Evolutionary conservation across 1,284 basidiomycete species (phyloP).

Genomic region (Apiotrichum porosum): DNA sequence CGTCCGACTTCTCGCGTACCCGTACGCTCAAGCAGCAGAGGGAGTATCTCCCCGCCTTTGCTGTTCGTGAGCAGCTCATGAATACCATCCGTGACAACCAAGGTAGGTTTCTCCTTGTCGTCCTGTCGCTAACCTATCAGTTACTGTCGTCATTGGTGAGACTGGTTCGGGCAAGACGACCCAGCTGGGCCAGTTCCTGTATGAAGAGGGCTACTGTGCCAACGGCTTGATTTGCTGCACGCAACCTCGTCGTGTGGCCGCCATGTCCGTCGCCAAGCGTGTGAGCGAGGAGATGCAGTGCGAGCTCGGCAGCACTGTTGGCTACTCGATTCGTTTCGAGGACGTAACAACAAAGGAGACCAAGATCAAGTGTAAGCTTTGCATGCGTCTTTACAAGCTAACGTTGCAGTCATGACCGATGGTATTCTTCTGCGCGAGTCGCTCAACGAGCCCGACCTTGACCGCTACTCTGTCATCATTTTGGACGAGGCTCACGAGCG

Average conservation of each 20-base stretch:
- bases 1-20: conserved; percentile 73
- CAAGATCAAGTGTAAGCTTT: conserved; percentile 79
- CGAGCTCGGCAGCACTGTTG: conserved; percentile 80
- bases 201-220: conserved; percentile 90
- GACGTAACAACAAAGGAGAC: conserved; percentile 90
- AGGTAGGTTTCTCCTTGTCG: conserved; percentile 63
- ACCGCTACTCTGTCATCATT: conserved; percentile 91
- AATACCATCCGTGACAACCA: conserved; percentile 90
- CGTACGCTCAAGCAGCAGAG: conserved; percentile 90
- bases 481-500: conserved; percentile 97
- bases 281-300: conserved; percentile 89
- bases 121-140: conserved; percentile 49
- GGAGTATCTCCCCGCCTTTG: conserved; percentile 96
- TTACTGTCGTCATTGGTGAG: conserved; percentile 89
- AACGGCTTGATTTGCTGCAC: conserved; percentile 91
- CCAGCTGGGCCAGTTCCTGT: conserved; percentile 83
- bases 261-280: conserved; percentile 98
- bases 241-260: conserved; percentile 92
- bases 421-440: conserved; percentile 94
- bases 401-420: conserved; percentile 82
- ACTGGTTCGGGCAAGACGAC: conserved; percentile 96
- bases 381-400: neutral
- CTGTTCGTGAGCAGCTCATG: conserved; percentile 90
- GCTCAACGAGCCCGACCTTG: conserved; percentile 90
- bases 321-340: conserved; percentile 97